A percentile compares a stretch with the other conserved stretches of the same genome.
Conservation (phyloP, 1,284 basidiomycete genomes). For the Rhodotorula mucilaginosa region DNA sequence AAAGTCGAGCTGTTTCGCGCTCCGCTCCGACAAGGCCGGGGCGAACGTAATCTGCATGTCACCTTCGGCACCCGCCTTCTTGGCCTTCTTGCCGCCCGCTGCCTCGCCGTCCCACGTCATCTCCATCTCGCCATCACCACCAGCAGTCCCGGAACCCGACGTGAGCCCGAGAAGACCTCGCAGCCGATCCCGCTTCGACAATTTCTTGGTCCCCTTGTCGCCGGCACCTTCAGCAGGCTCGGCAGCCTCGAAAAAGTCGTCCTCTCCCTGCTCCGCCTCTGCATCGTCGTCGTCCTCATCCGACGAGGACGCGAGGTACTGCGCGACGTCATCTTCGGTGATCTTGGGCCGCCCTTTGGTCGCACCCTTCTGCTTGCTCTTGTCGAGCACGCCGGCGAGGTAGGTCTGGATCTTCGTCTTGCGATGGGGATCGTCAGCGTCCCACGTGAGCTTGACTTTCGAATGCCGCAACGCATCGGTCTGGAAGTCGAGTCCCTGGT, state of each 20-base stretch:
- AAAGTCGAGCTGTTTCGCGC: conserved; percentile 46
- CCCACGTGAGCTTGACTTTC: conserved; percentile 97
- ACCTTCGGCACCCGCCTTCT: conserved; percentile 30
- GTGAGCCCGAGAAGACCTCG: conserved; percentile 30
- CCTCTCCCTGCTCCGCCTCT: conserved; percentile 47
- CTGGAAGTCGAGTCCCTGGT: conserved; percentile 84
- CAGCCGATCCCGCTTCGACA: conserved; percentile 34
- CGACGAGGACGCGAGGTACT: conserved; percentile 71
- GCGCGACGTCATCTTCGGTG: conserved; percentile 81
- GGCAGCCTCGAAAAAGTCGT: conserved; percentile 37
- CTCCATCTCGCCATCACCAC: conserved; percentile 9
- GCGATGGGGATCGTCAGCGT: conserved; percentile 92
- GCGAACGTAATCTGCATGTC: conserved; percentile 91
- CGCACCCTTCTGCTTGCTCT: conserved; percentile 37
- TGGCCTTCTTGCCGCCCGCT: conserved; percentile 14
- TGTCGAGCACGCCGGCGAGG: conserved; percentile 41
- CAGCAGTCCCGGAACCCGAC: conserved; percentile 7
- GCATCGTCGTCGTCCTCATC: conserved; percentile 58
- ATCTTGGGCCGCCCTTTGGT: conserved; percentile 65
- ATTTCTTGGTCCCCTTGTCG: conserved; percentile 22
- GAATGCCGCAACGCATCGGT: conserved; percentile 98
- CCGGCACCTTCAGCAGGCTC: conserved; percentile 26
- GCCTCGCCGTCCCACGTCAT: conserved; percentile 34
- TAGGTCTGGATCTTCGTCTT: conserved; percentile 49
- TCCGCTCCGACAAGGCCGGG: conserved; percentile 63